These are phyloP conservation scores for Reticulascus tulasneorum DNA, from an alignment of 2,329 filamentous ascomycete genomes.

Conservation along the genomic window DNA sequence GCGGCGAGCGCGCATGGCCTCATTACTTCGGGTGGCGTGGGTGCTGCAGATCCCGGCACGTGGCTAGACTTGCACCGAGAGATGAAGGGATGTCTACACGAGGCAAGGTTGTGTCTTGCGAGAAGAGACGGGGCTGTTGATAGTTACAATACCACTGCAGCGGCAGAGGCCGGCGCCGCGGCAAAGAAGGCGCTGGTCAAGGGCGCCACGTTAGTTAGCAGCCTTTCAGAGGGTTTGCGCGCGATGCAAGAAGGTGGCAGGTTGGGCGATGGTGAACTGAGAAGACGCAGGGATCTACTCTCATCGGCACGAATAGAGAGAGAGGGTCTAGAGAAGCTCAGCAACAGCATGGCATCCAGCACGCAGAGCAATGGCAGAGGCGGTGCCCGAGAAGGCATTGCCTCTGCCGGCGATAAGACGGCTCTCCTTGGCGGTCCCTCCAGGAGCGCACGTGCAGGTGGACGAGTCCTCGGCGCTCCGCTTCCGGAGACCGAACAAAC, in stretches of 20 bases:
- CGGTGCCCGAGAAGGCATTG: slow-evolving; percentile 47
- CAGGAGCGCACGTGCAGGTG: slow-evolving; percentile 33
- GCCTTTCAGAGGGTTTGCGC: slow-evolving; percentile 62
- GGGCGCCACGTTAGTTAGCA: slow-evolving; percentile 59
- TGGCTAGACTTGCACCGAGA: slow-evolving; percentile 77
- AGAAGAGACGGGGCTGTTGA: slow-evolving; percentile 54
- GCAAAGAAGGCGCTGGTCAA: slow-evolving; percentile 71
- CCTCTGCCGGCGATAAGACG: slow-evolving; percentile 45
- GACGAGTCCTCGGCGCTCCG: slow-evolving; percentile 69
- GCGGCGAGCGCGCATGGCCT: slow-evolving; percentile 43
- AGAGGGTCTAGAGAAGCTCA: slow-evolving; percentile 70
- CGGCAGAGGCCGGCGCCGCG: slow-evolving; percentile 63
- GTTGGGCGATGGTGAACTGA: slow-evolving; percentile 70
- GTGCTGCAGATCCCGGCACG: slow-evolving; percentile 54
- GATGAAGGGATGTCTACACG: slow-evolving; percentile 67
- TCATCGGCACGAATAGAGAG: slow-evolving; percentile 67
- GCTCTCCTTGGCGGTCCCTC: slow-evolving; percentile 40
- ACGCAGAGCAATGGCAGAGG: slow-evolving; percentile 22
- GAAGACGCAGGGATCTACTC: slow-evolving; percentile 67
- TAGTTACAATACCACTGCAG: slow-evolving; percentile 35
- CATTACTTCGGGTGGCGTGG: slow-evolving; percentile 22
- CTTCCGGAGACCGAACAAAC: slow-evolving; percentile 73
- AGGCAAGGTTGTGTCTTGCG: slow-evolving; percentile 62
- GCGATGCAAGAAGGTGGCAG: slow-evolving; percentile 49
- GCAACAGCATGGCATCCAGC: slow-evolving; percentile 44